Evolutionary conservation across 2,329 filamentous ascomycete species (phyloP), one percentile per base, ranked within the genome.

Genomic region (Colletotrichum paranaense): DNA sequence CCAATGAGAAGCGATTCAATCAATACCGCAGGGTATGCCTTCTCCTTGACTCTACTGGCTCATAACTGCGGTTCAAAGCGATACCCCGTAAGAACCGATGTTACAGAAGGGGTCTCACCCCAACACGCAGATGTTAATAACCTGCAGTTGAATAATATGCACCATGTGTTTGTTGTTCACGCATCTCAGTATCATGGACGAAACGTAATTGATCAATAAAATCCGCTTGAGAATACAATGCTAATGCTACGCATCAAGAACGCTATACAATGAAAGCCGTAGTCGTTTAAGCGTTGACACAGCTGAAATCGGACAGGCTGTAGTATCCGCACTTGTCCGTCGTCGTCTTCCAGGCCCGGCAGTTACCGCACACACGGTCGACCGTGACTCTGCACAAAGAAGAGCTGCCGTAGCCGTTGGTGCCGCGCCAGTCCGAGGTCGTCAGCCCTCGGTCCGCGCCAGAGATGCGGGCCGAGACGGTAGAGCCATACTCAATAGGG

Each of bases 361-460:
- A 68, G 65, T 62, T 16, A 16, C 57, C 57, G 49, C 65, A 68
- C 19, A 62, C 65, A 11, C 65, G 65, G 3, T 68, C 30, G 1
- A 68, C 65, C 7, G 65, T 68, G 5, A 68, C 65, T 30, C 65
- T 68, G 56, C 65, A 68, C 19, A 67, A 42, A 6, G 35, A 68
- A 1, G 65, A 12, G 26, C 26, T 14, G 6, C 26, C n/a, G 22
- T 24, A 38, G 22, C 65, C 56, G 16, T 62, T 26, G 26, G 57
- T 38, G 35, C 65, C 57, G 16, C 22, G 26, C 65, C 65, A 68
- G 28, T 68, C 42, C 8, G 65, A 68, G 12, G 65, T 26, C 11
- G 65, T 62, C 22, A 62, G 30, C n/a, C 65, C 65, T 16, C 30
- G 26, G 57, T 68, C 65, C 7, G 24, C 32, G 8, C 66, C 66